Evolutionary conservation across 116 monocot genomes (phyloP), one percentile per base, ranked within the genome.

Genomic region (Trichopus zeylanicus): DNA sequence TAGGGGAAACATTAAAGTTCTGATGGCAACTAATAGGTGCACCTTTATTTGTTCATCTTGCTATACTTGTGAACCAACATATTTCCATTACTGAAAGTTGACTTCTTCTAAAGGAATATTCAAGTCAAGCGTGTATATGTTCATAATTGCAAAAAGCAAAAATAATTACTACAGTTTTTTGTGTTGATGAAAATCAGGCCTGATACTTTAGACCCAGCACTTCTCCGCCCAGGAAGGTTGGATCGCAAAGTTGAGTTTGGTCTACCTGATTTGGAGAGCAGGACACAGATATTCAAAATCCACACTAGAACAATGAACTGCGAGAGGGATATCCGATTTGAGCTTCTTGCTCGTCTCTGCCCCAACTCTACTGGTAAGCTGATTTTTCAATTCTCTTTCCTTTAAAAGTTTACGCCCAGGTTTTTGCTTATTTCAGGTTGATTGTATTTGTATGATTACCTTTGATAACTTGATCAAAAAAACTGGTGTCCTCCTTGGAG

Each of bases 281-380:
- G 92, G 26, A 93, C 92, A 26, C 92, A 93, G 68, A 93, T 93
- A 33, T 93, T 93, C 70, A 93, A 93, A 68, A 93, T 93, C 30
- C 92, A 92, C 72, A 87, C 92, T 0, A 72, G 84, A 32, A 92
- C 92, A 46, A 92, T 92, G 92, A 92, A 92, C 58, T 84, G 84
- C 53, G 92, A 93, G 63, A 81, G 92, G 35, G 92, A 92, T 29
- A 67, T 92, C 46, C 81, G 92, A 21, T 92, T 81, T 64, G 92
- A 93, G 60, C 84, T 93, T 51, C 92, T 93, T 52, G 88, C 92
- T 67, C 92, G 92, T 2, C 84, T 93, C 61, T 93, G 92, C 64
- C 92, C 92, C 21, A 93, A 84, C 61, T 88, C 92, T 54, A 93
- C 92, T 10, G 92, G 92, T 93, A 74, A 55, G 13, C 27, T 6